Base-by-base conservation (phyloP, 2,329 filamentous ascomycete genomes). In the Alternaria gaisen region DNA sequence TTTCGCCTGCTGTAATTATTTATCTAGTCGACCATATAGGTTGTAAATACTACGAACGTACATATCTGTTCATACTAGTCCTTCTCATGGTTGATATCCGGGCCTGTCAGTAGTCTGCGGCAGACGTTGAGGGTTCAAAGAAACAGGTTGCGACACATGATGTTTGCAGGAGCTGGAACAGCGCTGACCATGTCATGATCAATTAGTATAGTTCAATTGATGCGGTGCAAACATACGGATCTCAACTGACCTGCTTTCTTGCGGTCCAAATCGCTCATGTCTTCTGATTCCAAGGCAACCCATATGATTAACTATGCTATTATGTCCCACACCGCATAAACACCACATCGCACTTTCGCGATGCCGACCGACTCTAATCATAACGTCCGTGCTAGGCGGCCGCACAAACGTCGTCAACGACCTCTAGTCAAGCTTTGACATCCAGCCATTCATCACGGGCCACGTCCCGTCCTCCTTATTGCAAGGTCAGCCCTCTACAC, bases 41-140 rank as follows among this genome's bases (percentile, higher is more conserved):
- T 50, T 50, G 46, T 50, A 36, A 26, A 50, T 50, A 50, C 22
- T 14, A 50, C 46, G 30, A 24, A 38, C 46, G 30, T 50, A 50
- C 30, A 50, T 38, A 38, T 50, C 40, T 38, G 16, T n/a, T 26
- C 5, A 18, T n/a, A 26, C 12, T 24, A 5, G 6, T 1, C 46
- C 18, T 36, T 16, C 6, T 14, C 10, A 38, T 36, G 16, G 7
- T 24, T 24, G 1, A 8, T 12, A 32, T 12, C 1, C 3, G 12
- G n/a, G 8, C 18, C 18, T 2, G 11, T 16, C 1, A 9, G 16
- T 34, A 7, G 32, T 3, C 1, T 34, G 46, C n/a, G 18, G 22
- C 18, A 22, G 5, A 12, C 12, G 40, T 41, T 10, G 5, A 41
- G 18, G 11, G 9, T 12, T 22, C 4, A 20, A 41, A 22, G 40